Conservation (phyloP, 2,329 filamentous ascomycete species). For the Juglanconis juglandina region DNA sequence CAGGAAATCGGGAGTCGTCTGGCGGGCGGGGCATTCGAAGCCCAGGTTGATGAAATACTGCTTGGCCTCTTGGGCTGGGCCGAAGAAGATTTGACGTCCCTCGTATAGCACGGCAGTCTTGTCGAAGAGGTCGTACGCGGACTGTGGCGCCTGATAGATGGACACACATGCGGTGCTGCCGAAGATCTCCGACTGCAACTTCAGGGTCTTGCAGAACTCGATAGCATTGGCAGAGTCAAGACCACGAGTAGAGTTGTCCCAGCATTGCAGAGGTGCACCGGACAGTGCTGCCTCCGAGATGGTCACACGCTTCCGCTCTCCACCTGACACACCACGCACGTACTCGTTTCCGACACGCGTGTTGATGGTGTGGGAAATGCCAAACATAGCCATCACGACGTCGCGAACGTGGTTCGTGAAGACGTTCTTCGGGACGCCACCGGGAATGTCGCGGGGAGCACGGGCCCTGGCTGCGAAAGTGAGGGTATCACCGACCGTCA, state of each 20-base stretch:
- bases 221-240: slow-evolving; percentile 73
- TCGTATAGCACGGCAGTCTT: slow-evolving; percentile 58
- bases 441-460: slow-evolving; percentile 59
- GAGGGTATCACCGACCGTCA: slow-evolving; percentile 75
- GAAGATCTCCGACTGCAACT: slow-evolving; percentile 64
- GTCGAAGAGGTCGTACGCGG: slow-evolving; percentile 62
- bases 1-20: slow-evolving; percentile 69
- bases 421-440: slow-evolving; percentile 49
- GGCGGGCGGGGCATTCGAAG: slow-evolving; percentile 63
- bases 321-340: slow-evolving; percentile 70
- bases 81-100: slow-evolving; percentile 62
- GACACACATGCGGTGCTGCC: slow-evolving; percentile 65
- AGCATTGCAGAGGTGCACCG: slow-evolving; percentile 59
- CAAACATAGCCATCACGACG: slow-evolving; percentile 73
- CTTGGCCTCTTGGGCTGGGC: slow-evolving; percentile 55
- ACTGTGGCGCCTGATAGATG: slow-evolving; percentile 69
- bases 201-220: slow-evolving; percentile 70
- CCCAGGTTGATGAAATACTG: slow-evolving; percentile 66
- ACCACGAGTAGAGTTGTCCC: slow-evolving; percentile 72
- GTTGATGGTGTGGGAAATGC: slow-evolving; percentile 69
- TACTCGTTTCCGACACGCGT: slow-evolving; percentile 74
- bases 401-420: slow-evolving; percentile 65
- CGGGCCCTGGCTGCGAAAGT: slow-evolving; percentile 72
- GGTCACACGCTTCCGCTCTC: slow-evolving; percentile 67
- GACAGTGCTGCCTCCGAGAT: slow-evolving; percentile 61